Conservation (phyloP, 805 yeast genomes). For the Ascoidea tarda region DNA sequence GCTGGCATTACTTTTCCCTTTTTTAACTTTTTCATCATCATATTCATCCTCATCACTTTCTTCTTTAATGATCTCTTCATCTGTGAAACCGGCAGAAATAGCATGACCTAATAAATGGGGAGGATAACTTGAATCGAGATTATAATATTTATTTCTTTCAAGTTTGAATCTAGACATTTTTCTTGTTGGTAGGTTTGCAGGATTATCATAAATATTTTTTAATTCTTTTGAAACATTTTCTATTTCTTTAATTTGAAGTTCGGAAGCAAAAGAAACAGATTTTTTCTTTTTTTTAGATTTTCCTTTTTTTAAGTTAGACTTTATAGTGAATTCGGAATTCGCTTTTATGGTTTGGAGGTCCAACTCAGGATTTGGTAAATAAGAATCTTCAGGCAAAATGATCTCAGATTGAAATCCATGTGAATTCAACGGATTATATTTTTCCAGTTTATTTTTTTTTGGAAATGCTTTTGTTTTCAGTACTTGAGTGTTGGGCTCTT, state of each 20-base stretch:
- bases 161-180: background rate
- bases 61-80: background rate
- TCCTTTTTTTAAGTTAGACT: background rate
- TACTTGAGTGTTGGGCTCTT: no score
- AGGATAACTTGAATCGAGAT: background rate
- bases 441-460: no score
- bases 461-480: background rate
- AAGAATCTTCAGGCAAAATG: background rate
- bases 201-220: slow-evolving; percentile 15
- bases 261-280: slow-evolving; percentile 38
- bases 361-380: background rate
- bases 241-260: slow-evolving; percentile 42
- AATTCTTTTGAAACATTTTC: slow-evolving; percentile 40
- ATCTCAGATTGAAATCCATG: background rate
- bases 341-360: background rate
- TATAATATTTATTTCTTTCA: background rate
- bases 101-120: background rate
- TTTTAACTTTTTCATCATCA: background rate
- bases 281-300: slow-evolving; percentile 18
- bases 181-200: no score
- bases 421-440: no score
- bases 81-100: background rate
- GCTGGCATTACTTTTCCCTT: no score
- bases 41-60: background rate
- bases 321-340: background rate